Evolutionary conservation across 2,329 filamentous ascomycete genomes (phyloP).

Genomic region (Myrmaecium sp.): DNA sequence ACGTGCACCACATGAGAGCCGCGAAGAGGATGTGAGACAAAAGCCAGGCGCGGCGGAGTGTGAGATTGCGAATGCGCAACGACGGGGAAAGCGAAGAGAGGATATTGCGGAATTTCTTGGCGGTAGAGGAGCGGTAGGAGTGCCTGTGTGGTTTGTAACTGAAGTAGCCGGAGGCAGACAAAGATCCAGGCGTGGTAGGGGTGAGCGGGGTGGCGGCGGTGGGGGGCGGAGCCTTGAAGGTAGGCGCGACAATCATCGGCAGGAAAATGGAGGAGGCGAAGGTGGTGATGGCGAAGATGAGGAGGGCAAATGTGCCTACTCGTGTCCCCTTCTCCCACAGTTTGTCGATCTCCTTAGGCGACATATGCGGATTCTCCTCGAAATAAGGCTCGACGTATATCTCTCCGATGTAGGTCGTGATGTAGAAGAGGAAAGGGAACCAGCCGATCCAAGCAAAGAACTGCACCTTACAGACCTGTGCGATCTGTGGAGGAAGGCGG

Average conservation of each 20-base stretch:
- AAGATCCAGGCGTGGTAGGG: slow-evolving; percentile 21
- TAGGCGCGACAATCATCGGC: slow-evolving; percentile 71
- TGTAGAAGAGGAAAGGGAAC: slow-evolving; percentile 92
- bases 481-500: slow-evolving; percentile 65
- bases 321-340: slow-evolving; percentile 76
- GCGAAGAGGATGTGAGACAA: slow-evolving; percentile 72
- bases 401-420: slow-evolving; percentile 83
- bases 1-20: slow-evolving; percentile 63
- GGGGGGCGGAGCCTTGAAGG: slow-evolving; percentile 39
- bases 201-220: slow-evolving; percentile 22
- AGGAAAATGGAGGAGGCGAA: slow-evolving; percentile 67
- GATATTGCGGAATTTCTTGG: slow-evolving; percentile 9
- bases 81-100: slow-evolving; percentile 42
- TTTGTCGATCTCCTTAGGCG: slow-evolving; percentile 55
- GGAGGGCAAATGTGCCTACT: slow-evolving; percentile 72
- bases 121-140: slow-evolving; percentile 6
- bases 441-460: slow-evolving; percentile 81
- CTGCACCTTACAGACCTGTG: slow-evolving; percentile 50
- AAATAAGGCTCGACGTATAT: slow-evolving; percentile 80
- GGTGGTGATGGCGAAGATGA: slow-evolving; percentile 76
- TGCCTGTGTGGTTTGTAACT: slow-evolving; percentile 2
- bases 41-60: slow-evolving; percentile 77
- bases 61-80: slow-evolving; percentile 66
- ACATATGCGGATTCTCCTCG: slow-evolving; percentile 59
- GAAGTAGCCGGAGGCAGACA: slow-evolving; percentile 9